These are phyloP conservation scores for Dentipellis sp. DNA, from an alignment of 768 basidiomycete genomes.

Conservation along the genomic window DNA sequence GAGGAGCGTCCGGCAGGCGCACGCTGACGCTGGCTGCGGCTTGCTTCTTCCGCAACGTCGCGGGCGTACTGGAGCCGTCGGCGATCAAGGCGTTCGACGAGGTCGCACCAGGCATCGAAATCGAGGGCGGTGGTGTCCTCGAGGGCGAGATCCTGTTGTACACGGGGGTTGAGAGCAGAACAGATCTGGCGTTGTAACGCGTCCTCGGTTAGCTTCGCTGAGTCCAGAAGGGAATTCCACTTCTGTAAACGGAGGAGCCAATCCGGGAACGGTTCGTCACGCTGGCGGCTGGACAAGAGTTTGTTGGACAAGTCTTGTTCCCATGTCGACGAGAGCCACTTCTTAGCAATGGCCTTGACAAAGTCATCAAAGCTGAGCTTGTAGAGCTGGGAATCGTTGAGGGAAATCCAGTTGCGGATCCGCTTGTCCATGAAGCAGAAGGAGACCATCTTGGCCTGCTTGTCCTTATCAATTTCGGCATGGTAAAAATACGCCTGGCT, in stretches of 20 bases:
- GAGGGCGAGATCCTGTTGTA: neutral
- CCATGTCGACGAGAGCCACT: neutral
- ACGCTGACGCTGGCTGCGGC: neutral
- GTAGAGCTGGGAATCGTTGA: too few species aligned
- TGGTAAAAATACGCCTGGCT: neutral
- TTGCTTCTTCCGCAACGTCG: neutral
- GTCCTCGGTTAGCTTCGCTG: neutral
- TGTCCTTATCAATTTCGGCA: neutral
- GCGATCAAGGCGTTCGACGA: neutral
- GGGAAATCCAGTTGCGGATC: neutral
- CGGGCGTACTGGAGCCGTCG: neutral
- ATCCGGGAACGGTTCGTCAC: neutral
- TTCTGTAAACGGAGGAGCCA: neutral
- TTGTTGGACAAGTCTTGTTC: neutral
- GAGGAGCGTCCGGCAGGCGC: too few species aligned
- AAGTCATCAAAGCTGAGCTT: neutral
- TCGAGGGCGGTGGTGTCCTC: neutral
- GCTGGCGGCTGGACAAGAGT: neutral
- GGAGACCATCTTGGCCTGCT: neutral
- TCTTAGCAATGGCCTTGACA: neutral
- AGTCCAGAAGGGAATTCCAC: neutral
- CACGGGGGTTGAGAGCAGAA: too few species aligned
- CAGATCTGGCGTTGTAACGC: neutral
- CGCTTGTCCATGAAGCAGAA: neutral
- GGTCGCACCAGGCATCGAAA: too few species aligned